A percentile compares a stretch with the other conserved stretches of the same genome.
Evolutionary conservation across 1,139 yeast genomes (phyloP).

Genomic region (Protomyces inouyei): DNA sequence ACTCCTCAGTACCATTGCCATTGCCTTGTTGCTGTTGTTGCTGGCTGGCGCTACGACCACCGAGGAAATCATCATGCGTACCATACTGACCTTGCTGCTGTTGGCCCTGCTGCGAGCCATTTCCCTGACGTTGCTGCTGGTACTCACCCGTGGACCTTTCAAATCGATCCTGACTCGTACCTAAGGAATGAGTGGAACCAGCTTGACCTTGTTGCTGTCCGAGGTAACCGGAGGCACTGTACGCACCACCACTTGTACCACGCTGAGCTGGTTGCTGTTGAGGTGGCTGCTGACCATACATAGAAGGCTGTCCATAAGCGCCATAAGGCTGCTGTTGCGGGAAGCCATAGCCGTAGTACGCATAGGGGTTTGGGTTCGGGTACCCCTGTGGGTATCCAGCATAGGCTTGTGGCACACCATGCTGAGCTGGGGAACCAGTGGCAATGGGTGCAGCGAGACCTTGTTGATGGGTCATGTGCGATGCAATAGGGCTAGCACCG

Average conservation of each 20-base stretch:
- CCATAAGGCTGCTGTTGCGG: slow-evolving; percentile 20
- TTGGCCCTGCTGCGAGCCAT: not conserved
- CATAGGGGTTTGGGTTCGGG: slow-evolving; percentile 20
- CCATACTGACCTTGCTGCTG: slow-evolving; percentile 16
- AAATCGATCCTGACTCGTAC: slow-evolving; percentile 24
- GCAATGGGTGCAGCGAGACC: slow-evolving; percentile 9
- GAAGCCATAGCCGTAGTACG: slow-evolving; percentile 24
- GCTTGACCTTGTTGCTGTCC: not conserved
- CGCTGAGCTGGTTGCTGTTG: slow-evolving; percentile 10
- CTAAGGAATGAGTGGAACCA: slow-evolving; percentile 2
- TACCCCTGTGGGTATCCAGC: slow-evolving; percentile 16
- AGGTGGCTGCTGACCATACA: slow-evolving; percentile 15
- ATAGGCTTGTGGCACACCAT: slow-evolving; percentile 8
- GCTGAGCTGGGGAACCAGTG: slow-evolving; percentile 17
- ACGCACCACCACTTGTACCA: slow-evolving; percentile 1
- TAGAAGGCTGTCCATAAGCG: slow-evolving; percentile 9
- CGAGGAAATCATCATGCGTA: slow-evolving; percentile 9
- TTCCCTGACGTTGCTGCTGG: not conserved
- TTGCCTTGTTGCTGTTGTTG: slow-evolving; percentile 4
- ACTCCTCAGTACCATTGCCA: slow-evolving; percentile 1
- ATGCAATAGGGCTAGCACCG: slow-evolving; percentile 7
- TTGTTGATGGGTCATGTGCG: slow-evolving; percentile 3
- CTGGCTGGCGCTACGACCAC: slow-evolving; percentile 9
- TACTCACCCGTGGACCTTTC: slow-evolving; percentile 25
- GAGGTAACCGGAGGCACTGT: not conserved